A percentile compares a stretch with the other conserved stretches of the same genome.
Conservation (phyloP, 2,329 filamentous ascomycete species). For the Xylariomycetidae sp. region DNA sequence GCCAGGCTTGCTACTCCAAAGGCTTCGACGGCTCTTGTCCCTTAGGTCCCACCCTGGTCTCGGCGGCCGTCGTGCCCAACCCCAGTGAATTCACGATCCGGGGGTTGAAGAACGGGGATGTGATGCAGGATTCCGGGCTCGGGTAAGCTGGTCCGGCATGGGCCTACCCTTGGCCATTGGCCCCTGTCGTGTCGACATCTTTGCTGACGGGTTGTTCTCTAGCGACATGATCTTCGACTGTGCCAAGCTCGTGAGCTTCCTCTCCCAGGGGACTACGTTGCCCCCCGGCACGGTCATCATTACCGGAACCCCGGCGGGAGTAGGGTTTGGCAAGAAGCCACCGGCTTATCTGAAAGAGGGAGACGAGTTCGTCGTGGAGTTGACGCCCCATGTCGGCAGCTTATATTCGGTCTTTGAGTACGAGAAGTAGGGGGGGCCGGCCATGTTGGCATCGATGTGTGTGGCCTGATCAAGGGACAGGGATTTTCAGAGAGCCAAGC, state of each 20-base stretch:
- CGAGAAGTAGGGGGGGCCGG: slow-evolving; percentile 25
- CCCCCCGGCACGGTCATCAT: slow-evolving; percentile 37
- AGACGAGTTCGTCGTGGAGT: slow-evolving; percentile 39
- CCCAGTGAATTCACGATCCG: slow-evolving; percentile 35
- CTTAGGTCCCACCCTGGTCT: slow-evolving; percentile 48
- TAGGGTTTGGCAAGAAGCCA: slow-evolving; percentile 34
- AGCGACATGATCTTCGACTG: slow-evolving; percentile 27
- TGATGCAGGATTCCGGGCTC: slow-evolving; percentile 40
- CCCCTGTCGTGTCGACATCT: no score
- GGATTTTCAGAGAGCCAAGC: no score
- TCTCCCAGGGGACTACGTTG: slow-evolving; percentile 40
- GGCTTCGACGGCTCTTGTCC: slow-evolving; percentile 55
- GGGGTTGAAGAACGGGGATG: slow-evolving; percentile 45
- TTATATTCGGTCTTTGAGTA: slow-evolving; percentile 33
- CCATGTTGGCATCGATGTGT: slow-evolving; percentile 6
- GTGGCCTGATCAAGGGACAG: no score
- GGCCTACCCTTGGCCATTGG: no score
- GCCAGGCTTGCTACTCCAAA: slow-evolving; percentile 56
- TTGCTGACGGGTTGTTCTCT: no score
- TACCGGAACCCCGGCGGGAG: slow-evolving; percentile 38
- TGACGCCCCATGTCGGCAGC: slow-evolving; percentile 38
- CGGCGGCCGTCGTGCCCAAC: slow-evolving; percentile 35
- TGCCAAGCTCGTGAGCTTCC: slow-evolving; percentile 34
- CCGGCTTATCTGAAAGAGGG: slow-evolving; percentile 33
- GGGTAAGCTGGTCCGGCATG: slow-evolving; percentile 24